Evolutionary conservation across 805 yeast genomes (phyloP), one percentile per base, ranked within the genome.

Genomic region (Suhomyces faveliae): DNA sequence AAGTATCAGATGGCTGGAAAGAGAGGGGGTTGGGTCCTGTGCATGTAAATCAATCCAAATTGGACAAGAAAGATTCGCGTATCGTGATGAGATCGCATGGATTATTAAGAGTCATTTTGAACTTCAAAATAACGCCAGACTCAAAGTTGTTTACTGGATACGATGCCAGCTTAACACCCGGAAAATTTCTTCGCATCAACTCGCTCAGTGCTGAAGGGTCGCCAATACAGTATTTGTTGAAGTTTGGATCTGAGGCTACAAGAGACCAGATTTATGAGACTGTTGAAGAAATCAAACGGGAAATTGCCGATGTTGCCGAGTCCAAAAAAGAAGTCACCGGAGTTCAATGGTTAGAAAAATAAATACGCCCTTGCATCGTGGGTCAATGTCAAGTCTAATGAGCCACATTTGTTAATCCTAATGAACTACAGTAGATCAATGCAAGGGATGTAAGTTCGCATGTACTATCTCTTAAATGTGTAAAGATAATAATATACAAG

Each of bases 61-160:
- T 56, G 9, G 67, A 70, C 40, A 59, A 66, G 7, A 61, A 63
- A 35, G 78, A 77, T 46, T 74, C 84, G 0, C 80, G 99, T 56
- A 63, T 94, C 9, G 85, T 94, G 4, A 90, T 94, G 97, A 81
- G 99, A 62, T 84, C 96, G 3, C 88, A 87, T 51, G 96, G 96
- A 2, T 78, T 89, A 13, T 74, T 89, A 51, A 81, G 89, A 53
- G 92, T 94, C 9, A 82, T 92, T 21, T 72, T 94, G 53, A 94
- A 94, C 66, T 69, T 84, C 41, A 85, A 89, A 13, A 70, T 94
- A 30, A 72, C 78, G 0, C 68, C 77, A 37, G 81, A 81, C 5
- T 78, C 89, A 17, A 81, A 84, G 51, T 69, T 89, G 1, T 70
- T 78, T 49, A 81, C 82, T 60, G 99, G 98, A 0, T 84, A 92